Base-by-base conservation (phyloP, 768 basidiomycete species). In the Vararia minispora region DNA sequence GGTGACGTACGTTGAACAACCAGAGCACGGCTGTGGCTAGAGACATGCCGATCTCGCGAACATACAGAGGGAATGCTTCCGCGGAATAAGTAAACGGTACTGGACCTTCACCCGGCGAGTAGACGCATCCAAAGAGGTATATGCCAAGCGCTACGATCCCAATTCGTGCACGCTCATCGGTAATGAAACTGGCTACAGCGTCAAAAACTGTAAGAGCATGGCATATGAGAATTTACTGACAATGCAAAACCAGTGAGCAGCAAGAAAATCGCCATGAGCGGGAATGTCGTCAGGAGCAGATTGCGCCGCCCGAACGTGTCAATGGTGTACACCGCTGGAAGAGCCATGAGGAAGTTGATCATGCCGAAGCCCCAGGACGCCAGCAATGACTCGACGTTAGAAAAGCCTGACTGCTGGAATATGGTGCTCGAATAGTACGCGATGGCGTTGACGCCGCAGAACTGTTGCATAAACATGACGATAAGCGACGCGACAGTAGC, bases 81-180 rank as follows among this genome's bases (percentile, higher is more conserved):
- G 88, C 88, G 5, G 85, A 87, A 53, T 89, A 91, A 31, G 14
- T 4, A 4, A 10, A 31, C 2, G 87, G 88, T 6, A 90, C 86
- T 4, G 87, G 87, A 0, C 87, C 88, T 64, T 86, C 85, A 45
- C 84, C 84, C 3, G 80, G 81, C 0, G 79, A 81, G 56, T 86
- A 85, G 57, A 81, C 78, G 42, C 76, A 61, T 2, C 64, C 63
- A 46, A 69, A 79, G 6, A 74, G 64, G 50, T 71, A 76, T 40
- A 73, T 71, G 23, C 71, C 68, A 3, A 73, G 40, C 6, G 70
- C 55, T 30, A 76, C 64, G 6, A 72, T 61, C 1, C 57, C 69
- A 30, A 72, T 44, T 30, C 68, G 68, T 9, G 61, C 65, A 12
- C 56, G 50, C 37, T 41, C 46, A 34, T 41, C 47, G 6, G 65